Base-by-base conservation (phyloP, 768 basidiomycete species). In the Termitomyces sp. region DNA sequence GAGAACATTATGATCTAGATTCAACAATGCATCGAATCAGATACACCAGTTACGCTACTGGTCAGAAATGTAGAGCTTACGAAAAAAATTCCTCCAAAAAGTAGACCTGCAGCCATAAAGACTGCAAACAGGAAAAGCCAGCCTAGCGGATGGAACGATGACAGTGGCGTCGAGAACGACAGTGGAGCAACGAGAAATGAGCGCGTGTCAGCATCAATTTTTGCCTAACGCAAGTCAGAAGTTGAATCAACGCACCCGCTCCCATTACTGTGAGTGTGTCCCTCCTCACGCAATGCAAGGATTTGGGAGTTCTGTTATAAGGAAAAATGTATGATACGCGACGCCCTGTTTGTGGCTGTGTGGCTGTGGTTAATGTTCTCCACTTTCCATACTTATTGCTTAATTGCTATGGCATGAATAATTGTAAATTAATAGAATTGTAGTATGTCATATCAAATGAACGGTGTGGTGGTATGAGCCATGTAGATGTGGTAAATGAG, bases 61-160 rank as follows among this genome's bases (percentile, higher is more conserved):
- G 5, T 52, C 22, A 20, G 27, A 42, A 13, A 20, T 15, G 34
- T 22, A 42, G 37, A 51, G 88, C 93, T 75, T 69, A 98, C 96
- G 76, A 97, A 99, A 81, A 97, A 99, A 70, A 99, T 95, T 89
- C 94, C 95, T 63, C 95, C 96, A 78, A 99, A 99, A 60, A 99
- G 79, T 58, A 98, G 80, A 31, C 88, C 94, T 22, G 96, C 96
- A 65, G 94, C 90, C 85, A 93, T 86, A 54, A 98, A 86, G 72
- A 98, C 95, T 69, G 93, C 85, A 72, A 98, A 95, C 65, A 98
- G 83, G 79, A 97, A 99, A 64, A 99, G 75, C 96, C 95, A 98
- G 69, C 91, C 95, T 95, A 30, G 37, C 47, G 18, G 30, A 24
- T 31, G 50, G 36, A 34, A 47, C 12, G 8, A 48, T 44, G 33